Percentiles rank a stretch among this genome's conserved stretches.
phyloP scores from a whole-genome alignment of 164 flowering plant species.

The Vitis rotundifolia region DNA sequence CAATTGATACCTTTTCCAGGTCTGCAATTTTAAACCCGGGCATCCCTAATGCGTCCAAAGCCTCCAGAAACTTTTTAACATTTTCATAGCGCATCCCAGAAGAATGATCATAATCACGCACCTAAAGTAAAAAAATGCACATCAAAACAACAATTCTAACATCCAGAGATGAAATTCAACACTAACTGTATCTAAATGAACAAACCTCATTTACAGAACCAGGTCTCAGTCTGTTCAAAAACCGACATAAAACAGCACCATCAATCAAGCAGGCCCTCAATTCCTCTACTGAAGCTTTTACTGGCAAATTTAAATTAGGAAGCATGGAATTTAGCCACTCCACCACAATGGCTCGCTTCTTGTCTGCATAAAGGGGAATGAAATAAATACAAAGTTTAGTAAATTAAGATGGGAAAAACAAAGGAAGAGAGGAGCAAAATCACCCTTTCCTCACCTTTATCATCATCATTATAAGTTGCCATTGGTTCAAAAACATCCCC shows the following conservation, averaged over 20 bases:
- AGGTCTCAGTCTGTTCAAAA: constrained; percentile 58
- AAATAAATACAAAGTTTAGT: background rate
- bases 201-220: constrained; percentile 48
- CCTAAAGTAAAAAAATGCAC: constrained; percentile 20
- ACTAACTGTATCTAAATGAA: no score
- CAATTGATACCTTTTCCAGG: constrained; percentile 60
- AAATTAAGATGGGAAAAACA: background rate
- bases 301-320: constrained; percentile 46
- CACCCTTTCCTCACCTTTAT: constrained; percentile 25
- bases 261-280: constrained; percentile 61
- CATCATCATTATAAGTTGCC: constrained; percentile 13
- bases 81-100: constrained; percentile 28
- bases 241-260: constrained; percentile 52
- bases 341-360: constrained; percentile 39
- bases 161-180: background rate
- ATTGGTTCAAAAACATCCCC: constrained; percentile 9
- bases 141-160: constrained; percentile 4
- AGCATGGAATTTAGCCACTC: constrained; percentile 66
- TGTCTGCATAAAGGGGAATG: constrained; percentile 25
- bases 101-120: constrained; percentile 19
- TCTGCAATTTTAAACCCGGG: constrained; percentile 64
- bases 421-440: background rate
- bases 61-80: constrained; percentile 55
- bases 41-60: constrained; percentile 60
- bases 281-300: constrained; percentile 72